Conservation (phyloP, 2,329 filamentous ascomycete species). For the Colletotrichum lini region DNA sequence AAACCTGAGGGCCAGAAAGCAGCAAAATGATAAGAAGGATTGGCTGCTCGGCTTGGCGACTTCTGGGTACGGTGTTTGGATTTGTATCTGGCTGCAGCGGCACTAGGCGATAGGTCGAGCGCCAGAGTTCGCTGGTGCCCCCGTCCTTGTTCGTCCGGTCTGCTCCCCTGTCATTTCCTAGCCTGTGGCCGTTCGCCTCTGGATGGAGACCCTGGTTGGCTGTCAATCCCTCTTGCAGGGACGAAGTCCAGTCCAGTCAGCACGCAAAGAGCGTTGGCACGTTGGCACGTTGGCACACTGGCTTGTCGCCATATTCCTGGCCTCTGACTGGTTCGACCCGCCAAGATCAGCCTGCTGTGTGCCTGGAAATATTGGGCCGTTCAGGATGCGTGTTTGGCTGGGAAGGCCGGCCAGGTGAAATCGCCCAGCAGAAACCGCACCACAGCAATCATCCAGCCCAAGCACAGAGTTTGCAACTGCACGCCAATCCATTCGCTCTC, state of each 20-base stretch:
- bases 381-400: constrained; percentile 27
- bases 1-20: not conserved
- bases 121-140: not conserved
- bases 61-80: not conserved
- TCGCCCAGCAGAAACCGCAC: constrained; percentile 20
- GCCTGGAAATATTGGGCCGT: constrained; percentile 39
- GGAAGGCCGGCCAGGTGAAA: constrained; percentile 30
- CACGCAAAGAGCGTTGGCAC: not conserved
- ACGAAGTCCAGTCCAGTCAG: constrained; percentile 12
- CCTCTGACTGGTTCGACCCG: constrained; percentile 28
- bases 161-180: constrained; percentile 34
- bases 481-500: not conserved
- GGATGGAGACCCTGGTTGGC: constrained; percentile 2
- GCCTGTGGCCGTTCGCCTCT: constrained; percentile 17
- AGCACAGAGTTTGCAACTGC: constrained; percentile 1
- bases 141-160: constrained; percentile 36
- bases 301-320: constrained; percentile 26
- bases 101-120: constrained; percentile 19
- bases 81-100: not conserved
- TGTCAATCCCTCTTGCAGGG: constrained; percentile 20
- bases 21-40: constrained; percentile 12
- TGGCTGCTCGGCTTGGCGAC: constrained; percentile 21
- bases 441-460: constrained; percentile 8
- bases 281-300: constrained; percentile 8
- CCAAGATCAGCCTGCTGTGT: not conserved